Percentiles rank a stretch among this genome's conserved stretches.
Evolutionary conservation across 2,329 filamentous ascomycete species (phyloP).

Genomic region (Claviceps sp.): DNA sequence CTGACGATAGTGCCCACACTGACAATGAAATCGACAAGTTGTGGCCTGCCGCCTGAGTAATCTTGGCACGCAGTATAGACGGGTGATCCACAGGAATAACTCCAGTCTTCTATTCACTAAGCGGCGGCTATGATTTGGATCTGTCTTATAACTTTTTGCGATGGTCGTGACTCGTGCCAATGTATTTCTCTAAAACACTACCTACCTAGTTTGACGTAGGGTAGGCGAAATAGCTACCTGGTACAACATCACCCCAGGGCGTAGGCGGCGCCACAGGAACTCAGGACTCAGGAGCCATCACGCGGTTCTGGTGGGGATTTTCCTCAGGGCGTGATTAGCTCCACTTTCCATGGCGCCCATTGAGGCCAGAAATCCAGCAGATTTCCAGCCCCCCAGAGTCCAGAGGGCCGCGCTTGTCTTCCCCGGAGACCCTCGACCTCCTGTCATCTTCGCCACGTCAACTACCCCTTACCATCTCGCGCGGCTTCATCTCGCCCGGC

Average conservation of each 20-base stretch:
- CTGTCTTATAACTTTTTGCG: too few relatives aligned
- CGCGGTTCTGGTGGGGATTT: background rate
- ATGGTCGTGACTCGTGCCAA: too few relatives aligned
- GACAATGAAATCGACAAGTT: too few relatives aligned
- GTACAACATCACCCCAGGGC: background rate
- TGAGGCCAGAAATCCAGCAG: slow-evolving; percentile 8
- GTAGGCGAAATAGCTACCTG: background rate
- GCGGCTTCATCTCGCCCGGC: slow-evolving; percentile 11
- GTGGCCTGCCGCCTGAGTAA: too few relatives aligned
- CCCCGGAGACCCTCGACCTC: slow-evolving; percentile 28
- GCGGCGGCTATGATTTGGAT: too few relatives aligned
- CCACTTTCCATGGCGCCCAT: slow-evolving; percentile 4
- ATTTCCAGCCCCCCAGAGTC: too few relatives aligned
- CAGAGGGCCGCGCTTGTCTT: too few relatives aligned
- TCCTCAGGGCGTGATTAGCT: background rate
- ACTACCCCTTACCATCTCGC: slow-evolving; percentile 12
- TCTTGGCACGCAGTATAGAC: too few relatives aligned
- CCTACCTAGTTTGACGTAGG: too few relatives aligned
- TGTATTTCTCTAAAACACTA: too few relatives aligned
- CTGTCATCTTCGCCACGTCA: slow-evolving; percentile 15
- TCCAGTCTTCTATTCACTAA: too few relatives aligned
- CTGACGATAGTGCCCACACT: background rate
- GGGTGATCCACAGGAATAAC: too few relatives aligned
- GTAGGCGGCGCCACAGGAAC: background rate
- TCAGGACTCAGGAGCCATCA: background rate